Evolutionary conservation across 2,329 filamentous ascomycete species (phyloP), one percentile per base, ranked within the genome.

Genomic region (Aaosphaeria pasadenensis): DNA sequence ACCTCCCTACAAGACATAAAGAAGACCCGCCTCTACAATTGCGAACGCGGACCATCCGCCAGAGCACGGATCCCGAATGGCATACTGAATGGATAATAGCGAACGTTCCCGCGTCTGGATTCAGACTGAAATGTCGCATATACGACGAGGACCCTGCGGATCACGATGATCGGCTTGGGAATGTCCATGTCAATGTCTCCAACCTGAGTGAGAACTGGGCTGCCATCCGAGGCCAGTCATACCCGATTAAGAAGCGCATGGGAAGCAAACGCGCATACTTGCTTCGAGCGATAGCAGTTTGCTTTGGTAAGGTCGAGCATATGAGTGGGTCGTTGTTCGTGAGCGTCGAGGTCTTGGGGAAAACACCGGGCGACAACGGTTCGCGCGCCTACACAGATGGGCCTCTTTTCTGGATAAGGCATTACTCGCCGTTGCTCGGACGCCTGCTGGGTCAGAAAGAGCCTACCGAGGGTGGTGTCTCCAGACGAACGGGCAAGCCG

Each of bases 71-170:
- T 58, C 91, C 92, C 0, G 77, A 75, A 42, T 97, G 92, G 92
- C 80, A 95, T 42, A 83, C 86, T 35, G 81, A 89, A 51, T 97
- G 92, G 92, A 79, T 90, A 24, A 86, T 97, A 28, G 89, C 89
- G 51, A 95, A 96, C 57, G 80, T 96, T 2, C 91, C 92, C 0
- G 76, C 85, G 0, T 83, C 81, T 0, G 91, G 91, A 4, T 95
- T 96, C 72, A 81, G 79, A 48, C 78, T 97, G 57, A 96, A 96
- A 67, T 90, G 89, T 52, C 82, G 89, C 45, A 72, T 97, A 13
- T 95, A 91, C 71, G 92, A 97, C 62, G 92, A 97, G 68, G 92
- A 97, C 70, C 84, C 85, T 32, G 83, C 86, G 1, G 89, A 96
- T 66, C 83, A 87, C 55, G 88, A 97, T 64, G 92, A 97, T 71